phyloP scores from a whole-genome alignment of 2,329 filamentous ascomycete species.

The Gliomastix tumulicola region DNA sequence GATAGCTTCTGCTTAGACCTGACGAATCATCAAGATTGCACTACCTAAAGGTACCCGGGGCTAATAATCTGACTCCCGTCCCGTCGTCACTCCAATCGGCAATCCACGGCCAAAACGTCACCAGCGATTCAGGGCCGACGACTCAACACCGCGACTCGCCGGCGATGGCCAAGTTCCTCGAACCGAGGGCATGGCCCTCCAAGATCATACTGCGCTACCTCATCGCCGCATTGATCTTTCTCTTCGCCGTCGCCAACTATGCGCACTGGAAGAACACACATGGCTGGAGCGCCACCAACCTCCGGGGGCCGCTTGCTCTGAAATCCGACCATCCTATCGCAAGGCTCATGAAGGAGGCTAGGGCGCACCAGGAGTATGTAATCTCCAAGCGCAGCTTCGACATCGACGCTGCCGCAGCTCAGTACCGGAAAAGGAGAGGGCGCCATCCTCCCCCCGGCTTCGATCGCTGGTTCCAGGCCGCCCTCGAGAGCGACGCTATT shows the following conservation, averaged over 20 bases:
- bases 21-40: too few species aligned
- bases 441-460: constrained; percentile 60
- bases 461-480: constrained; percentile 50
- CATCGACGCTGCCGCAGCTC: constrained; percentile 43
- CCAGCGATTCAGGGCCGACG: too few species aligned
- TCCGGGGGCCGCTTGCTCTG: constrained; percentile 12
- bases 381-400: constrained; percentile 37
- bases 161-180: constrained; percentile 1
- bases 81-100: too few species aligned
- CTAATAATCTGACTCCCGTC: too few species aligned
- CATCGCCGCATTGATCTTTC: constrained; percentile 11
- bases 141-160: too few species aligned
- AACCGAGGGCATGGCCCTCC: constrained; percentile 3
- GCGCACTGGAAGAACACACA: constrained; percentile 18
- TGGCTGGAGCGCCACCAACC: constrained; percentile 14
- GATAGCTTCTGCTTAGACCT: too few species aligned
- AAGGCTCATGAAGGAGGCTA: constrained; percentile 38
- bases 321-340: constrained; percentile 40
- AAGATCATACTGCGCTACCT: constrained; percentile 7
- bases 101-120: too few species aligned
- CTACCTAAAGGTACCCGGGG: too few species aligned
- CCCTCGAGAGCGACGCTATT: constrained; percentile 41
- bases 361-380: constrained; percentile 29
- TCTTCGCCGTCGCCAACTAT: constrained; percentile 18
- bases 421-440: constrained; percentile 48